Evolutionary conservation across 805 yeast genomes (phyloP).

Genomic region (Jamesozyma hellenica): DNA sequence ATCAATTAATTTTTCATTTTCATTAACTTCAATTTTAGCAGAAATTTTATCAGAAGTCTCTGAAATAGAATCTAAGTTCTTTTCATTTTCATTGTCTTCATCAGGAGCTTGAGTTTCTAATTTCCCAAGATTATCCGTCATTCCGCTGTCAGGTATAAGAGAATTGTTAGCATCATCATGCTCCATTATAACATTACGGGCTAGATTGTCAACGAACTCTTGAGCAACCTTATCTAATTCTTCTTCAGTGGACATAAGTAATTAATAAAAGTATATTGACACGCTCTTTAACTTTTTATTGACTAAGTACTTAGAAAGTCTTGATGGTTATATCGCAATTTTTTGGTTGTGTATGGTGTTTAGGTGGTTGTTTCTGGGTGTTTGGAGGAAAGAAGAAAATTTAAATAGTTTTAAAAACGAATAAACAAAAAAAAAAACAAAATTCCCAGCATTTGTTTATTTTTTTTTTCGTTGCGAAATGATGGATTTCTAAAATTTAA

Average conservation of each 20-base stretch:
- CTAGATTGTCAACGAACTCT: slow-evolving; percentile 3
- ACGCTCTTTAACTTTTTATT: no score
- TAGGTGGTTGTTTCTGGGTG: slow-evolving; percentile 5
- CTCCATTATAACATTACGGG: slow-evolving; percentile 1
- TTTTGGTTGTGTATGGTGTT: slow-evolving; percentile 5
- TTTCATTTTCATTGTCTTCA: neutral
- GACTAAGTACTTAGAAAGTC: no score
- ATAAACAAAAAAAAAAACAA: no score
- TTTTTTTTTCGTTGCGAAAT: neutral
- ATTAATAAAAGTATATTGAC: neutral
- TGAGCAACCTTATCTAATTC: slow-evolving; percentile 2
- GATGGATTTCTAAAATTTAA: no score
- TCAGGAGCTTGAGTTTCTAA: neutral
- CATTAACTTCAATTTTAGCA: neutral
- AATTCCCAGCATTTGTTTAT: neutral
- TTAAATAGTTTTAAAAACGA: no score
- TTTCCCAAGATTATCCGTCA: neutral
- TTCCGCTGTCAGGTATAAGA: neutral
- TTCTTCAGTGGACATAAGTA: slow-evolving; percentile 1
- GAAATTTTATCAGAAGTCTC: neutral
- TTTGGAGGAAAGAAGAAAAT: neutral
- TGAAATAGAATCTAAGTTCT: neutral
- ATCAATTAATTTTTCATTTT: neutral
- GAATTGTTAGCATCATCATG: neutral
- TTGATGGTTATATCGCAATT: no score